These are phyloP conservation scores for Rhodocollybia butyracea DNA, from an alignment of 768 basidiomycete species.

Conservation along the genomic window DNA sequence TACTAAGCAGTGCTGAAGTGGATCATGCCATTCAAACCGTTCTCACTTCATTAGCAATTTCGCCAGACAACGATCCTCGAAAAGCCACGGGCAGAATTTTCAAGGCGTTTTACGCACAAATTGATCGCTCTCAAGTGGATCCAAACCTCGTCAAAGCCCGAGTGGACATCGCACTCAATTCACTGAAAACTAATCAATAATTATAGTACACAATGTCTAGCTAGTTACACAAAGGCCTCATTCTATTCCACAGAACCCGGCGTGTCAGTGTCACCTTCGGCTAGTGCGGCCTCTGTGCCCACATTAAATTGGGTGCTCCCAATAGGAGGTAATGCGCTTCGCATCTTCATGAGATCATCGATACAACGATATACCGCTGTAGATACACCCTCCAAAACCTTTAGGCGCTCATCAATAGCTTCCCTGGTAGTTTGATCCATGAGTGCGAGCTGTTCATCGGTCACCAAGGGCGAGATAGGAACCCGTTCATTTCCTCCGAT, in stretches of 20 bases:
- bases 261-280: background rate
- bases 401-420: constrained; percentile 81
- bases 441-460: constrained; percentile 58
- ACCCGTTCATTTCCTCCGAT: background rate
- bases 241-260: too few relatives aligned
- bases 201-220: too few relatives aligned
- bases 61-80: constrained; percentile 20
- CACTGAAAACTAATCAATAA: background rate
- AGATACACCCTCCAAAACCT: constrained; percentile 77
- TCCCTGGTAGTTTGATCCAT: constrained; percentile 72
- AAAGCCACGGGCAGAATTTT: constrained; percentile 46
- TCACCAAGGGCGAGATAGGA: constrained; percentile 38
- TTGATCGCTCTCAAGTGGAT: constrained; percentile 61
- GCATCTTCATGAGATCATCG: constrained; percentile 73
- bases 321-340: constrained; percentile 62
- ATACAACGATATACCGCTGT: constrained; percentile 68
- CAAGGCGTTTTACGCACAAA: constrained; percentile 58
- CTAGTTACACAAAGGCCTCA: too few relatives aligned
- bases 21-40: constrained; percentile 40
- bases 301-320: background rate
- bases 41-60: constrained; percentile 13
- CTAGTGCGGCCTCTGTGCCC: background rate
- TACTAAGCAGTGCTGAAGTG: constrained; percentile 52
- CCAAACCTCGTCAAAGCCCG: constrained; percentile 52
- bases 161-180: constrained; percentile 35